phyloP scores from a whole-genome alignment of 83 land plant species.

The Picea engelmannii region DNA sequence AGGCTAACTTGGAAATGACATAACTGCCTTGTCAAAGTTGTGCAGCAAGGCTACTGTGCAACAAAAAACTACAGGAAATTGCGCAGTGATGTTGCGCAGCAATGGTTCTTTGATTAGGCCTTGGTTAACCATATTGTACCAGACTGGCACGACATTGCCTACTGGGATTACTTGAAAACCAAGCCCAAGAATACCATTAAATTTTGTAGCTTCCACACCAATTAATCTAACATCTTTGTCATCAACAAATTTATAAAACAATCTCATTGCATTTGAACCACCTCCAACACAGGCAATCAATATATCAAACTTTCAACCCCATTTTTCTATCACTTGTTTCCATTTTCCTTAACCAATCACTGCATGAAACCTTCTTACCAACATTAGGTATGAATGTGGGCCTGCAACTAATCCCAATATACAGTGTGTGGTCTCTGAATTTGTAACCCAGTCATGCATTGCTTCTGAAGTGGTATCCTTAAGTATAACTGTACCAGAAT shows the following conservation, averaged over 20 bases:
- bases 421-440: conserved; percentile 8
- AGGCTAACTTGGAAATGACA: no score
- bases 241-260: conserved; percentile 22
- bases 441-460: conserved; percentile 14
- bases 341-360: conserved; percentile 22
- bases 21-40: no score
- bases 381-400: conserved; percentile 27
- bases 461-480: conserved; percentile 23
- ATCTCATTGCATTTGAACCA: conserved; percentile 26
- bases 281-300: conserved; percentile 25
- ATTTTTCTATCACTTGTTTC: conserved; percentile 19
- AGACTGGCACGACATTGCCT: no score
- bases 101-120: no score
- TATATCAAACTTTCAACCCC: conserved; percentile 22
- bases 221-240: conserved; percentile 22
- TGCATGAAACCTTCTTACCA: conserved; percentile 24
- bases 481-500: conserved; percentile 8
- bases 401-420: conserved; percentile 11
- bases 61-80: no score
- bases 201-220: conserved; percentile 18
- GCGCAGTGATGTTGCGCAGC: no score
- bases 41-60: no score
- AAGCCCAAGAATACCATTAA: no score
- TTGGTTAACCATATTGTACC: no score
- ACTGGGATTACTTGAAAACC: no score